Evolutionary conservation across 768 basidiomycete species (phyloP).

Genomic region (Calocera viscosa): DNA sequence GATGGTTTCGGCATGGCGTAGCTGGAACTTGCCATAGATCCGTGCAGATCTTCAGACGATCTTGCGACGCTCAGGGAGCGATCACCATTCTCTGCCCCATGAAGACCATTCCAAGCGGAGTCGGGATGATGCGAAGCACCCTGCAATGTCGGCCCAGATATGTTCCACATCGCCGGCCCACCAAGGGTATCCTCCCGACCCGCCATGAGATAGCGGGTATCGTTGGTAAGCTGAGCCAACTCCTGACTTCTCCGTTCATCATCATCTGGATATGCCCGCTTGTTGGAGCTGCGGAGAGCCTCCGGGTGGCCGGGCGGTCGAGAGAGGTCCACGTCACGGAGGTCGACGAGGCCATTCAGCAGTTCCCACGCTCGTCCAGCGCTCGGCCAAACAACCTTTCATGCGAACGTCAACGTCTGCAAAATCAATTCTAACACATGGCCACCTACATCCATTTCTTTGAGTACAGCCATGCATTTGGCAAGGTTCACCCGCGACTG

Average conservation of each 20-base stretch:
- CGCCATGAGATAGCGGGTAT: not conserved
- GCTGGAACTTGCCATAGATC: not conserved
- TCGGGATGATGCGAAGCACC: not conserved
- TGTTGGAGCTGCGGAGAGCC: not conserved
- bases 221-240: not conserved
- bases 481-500: conserved; percentile 15
- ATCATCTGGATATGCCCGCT: not conserved
- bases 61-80: not conserved
- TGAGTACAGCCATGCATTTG: conserved; percentile 15
- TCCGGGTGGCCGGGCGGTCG: not conserved
- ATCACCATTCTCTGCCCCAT: not conserved
- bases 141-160: not conserved
- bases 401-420: not conserved
- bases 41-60: not conserved
- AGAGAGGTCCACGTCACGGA: not conserved
- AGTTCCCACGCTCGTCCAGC: conserved; percentile 19
- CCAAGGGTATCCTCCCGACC: not conserved
- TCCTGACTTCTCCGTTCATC: not conserved
- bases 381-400: conserved; percentile 20
- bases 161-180: conserved; percentile 1
- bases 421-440: conserved; percentile 5
- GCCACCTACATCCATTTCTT: conserved; percentile 4
- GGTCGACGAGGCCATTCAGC: conserved; percentile 13
- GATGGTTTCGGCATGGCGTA: not conserved
- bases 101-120: not conserved